Conservation (phyloP, 441 rosid species). For the Populus hybrid region DNA sequence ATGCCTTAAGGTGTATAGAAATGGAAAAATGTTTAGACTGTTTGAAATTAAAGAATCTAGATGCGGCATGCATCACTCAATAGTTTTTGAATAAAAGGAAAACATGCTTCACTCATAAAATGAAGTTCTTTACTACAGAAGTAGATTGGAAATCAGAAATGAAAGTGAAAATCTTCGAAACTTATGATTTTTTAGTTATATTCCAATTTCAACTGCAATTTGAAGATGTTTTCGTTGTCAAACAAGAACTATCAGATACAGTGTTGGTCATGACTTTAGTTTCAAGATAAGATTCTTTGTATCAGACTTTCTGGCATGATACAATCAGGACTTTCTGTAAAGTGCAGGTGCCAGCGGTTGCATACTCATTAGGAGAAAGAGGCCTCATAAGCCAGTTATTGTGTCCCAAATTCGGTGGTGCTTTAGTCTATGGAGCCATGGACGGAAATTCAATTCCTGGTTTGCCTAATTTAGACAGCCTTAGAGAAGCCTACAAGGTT, state of each 20-base stretch:
- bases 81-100: background rate
- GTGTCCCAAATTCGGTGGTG: conserved; percentile 58
- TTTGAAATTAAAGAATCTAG: background rate
- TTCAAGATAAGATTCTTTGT: background rate
- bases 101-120: background rate
- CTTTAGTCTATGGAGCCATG: conserved; percentile 54
- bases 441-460: conserved; percentile 52
- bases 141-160: background rate
- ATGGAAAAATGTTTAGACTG: background rate
- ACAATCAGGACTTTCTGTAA: background rate
- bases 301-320: background rate
- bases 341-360: conserved; percentile 52
- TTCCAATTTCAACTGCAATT: too few species aligned
- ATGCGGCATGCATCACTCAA: background rate
- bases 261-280: background rate
- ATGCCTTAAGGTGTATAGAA: background rate
- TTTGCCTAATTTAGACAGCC: conserved; percentile 45
- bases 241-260: background rate
- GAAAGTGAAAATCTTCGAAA: background rate
- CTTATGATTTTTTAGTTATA: too few species aligned
- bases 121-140: background rate
- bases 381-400: conserved; percentile 58
- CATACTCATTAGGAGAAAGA: conserved; percentile 50
- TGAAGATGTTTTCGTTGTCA: too few species aligned
- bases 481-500: conserved; percentile 49